Conservation (phyloP, 148 eudicot genomes). For the Chenopodium berlandieri region DNA sequence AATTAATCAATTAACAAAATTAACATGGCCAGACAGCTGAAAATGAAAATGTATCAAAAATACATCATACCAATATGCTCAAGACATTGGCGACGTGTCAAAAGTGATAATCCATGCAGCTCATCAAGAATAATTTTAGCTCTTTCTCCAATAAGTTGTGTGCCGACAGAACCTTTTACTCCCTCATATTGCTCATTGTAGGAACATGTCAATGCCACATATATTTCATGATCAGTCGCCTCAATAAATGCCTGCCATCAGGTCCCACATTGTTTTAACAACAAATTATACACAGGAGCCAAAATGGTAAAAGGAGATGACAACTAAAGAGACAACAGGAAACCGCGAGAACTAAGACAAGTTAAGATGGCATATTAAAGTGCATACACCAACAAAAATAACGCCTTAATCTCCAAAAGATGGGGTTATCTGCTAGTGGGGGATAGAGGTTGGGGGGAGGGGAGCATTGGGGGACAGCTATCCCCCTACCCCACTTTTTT, state of each 20-base stretch:
- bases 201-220: slow-evolving; percentile 69
- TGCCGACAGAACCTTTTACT: slow-evolving; percentile 87
- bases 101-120: slow-evolving; percentile 57
- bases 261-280: background rate
- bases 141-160: slow-evolving; percentile 89
- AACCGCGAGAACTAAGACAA: background rate
- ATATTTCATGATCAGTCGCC: slow-evolving; percentile 82
- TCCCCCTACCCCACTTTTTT: too few species aligned
- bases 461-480: too few species aligned
- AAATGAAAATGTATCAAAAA: background rate
- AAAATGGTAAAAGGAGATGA: background rate
- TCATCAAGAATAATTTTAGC: slow-evolving; percentile 86
- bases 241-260: slow-evolving; percentile 71
- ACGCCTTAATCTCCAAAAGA: background rate
- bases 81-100: slow-evolving; percentile 69
- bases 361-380: background rate
- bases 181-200: slow-evolving; percentile 60
- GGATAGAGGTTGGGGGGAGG: too few species aligned
- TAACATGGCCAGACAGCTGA: background rate
- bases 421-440: background rate
- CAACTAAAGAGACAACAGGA: background rate
- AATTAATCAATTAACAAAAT: background rate
- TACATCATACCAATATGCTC: slow-evolving; percentile 73
- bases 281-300: background rate
- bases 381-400: background rate